Base-by-base conservation (phyloP, 2,329 filamentous ascomycete species). In the Cercospora sp. region DNA sequence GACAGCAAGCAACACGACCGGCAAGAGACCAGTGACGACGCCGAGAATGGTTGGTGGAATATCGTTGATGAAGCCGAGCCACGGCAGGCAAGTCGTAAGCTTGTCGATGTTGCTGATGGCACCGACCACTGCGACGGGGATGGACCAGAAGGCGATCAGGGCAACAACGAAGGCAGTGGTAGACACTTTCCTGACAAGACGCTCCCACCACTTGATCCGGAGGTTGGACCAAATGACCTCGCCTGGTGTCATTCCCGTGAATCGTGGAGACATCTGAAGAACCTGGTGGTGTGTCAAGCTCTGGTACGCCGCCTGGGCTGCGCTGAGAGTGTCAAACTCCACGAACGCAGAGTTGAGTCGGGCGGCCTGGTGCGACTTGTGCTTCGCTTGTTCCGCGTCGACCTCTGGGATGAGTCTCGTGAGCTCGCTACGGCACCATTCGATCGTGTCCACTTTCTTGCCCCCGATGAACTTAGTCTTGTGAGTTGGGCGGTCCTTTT, bases 381-480 rank as follows among this genome's bases (percentile, higher is more conserved):
- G 91, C 60, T 86, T 84, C 48, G 84, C 85, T 78, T 95, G 92
- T 26, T 88, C 85, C 51, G 86, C 83, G 60, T 91, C 86, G 31
- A 93, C 89, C 68, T 91, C 85, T 0, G 91, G 90, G 63, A 90
- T 89, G 55, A 96, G 86, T 60, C 89, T 88, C 71, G 90, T 87
- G 63, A 97, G 87, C 79, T 96, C 91, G 1, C 85, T 83, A 62
- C 95, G 91, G 71, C 89, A 91, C 91, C 91, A 97, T 70, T 94
- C 89, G 79, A 99, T 97, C 0, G 93, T 95, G 80, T 99, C 95
- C 16, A 97, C 94, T 79, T 97, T 95, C 77, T 93, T 90, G 73
- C 93, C 91, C 72, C 94, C 86, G 58, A 91, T 84, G 57, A 90
- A 83, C 77, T 90, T 91, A 65, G 90, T 82, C 36, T 88, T 88